Evolutionary conservation across 768 basidiomycete species (phyloP), one percentile per base, ranked within the genome.

Genomic region (Tricholoma bakamatsutake): DNA sequence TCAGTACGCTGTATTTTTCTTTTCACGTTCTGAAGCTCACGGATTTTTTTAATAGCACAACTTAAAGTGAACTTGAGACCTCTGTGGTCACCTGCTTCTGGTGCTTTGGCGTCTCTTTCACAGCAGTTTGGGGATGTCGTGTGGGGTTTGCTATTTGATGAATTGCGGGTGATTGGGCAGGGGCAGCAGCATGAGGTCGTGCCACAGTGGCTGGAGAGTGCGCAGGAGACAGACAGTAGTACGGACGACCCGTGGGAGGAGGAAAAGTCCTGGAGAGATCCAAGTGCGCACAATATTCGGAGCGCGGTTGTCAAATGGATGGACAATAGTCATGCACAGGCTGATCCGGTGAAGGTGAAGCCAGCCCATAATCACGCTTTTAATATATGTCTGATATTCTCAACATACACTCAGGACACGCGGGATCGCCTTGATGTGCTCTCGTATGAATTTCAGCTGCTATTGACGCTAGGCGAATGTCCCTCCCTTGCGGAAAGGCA

Each of bases 31-130:
- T 15, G 13, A 11, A 13, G 9, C 2, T 51, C 33, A 21, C 21
- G 34, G 18, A 42, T 46, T 40, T 18, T 12, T 33, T 34, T 49
- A 2, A 24, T 62, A 88, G 91, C 89, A 5, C 95, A 97, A 67
- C 76, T 98, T 52, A 98, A 98, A 73, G 88, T 98, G 57, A 96
- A 94, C 66, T 73, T 98, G 45, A 81, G 91, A 28, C 97, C 97
- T 0, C 66, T 97, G 13, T 99, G 95, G 89, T 80, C 84, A 3
- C 88, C 94, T 15, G 83, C 93, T 4, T 79, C 85, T 11, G 79
- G 80, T 10, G 86, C 89, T 0, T 69, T 97, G 5, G 76, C 80
- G 0, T 76, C 81, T 0, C 67, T 81, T 50, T 62, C 71, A 0
- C 68, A 74, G 27, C 72, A 80, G n/a, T 87, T 85, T 57, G 85